phyloP scores from a whole-genome alignment of 1,139 yeast species.

The Trichomonascaceae sp. region DNA sequence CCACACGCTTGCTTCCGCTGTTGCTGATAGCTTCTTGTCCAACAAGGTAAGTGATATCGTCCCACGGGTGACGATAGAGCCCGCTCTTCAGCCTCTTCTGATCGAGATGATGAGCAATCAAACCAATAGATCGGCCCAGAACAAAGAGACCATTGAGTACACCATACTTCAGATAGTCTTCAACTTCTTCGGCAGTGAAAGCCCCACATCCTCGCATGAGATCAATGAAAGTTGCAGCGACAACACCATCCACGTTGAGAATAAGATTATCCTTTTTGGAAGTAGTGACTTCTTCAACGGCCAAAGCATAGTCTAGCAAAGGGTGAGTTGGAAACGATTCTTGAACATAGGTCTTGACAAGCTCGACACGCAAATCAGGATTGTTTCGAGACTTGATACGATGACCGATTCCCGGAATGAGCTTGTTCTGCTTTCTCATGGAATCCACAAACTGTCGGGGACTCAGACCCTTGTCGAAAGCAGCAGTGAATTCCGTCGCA shows the following conservation, averaged over 20 bases:
- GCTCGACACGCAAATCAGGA: conserved; percentile 45
- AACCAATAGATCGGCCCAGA: conserved; percentile 42
- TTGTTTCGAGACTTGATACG: conserved; percentile 43
- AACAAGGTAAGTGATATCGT: conserved; percentile 40
- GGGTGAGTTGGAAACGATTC: conserved; percentile 41
- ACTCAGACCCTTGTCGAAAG: conserved; percentile 40
- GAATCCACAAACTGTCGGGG: conserved; percentile 43
- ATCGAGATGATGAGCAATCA: conserved; percentile 43
- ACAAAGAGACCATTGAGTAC: conserved; percentile 44
- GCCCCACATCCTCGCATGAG: conserved; percentile 41
- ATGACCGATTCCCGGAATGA: conserved; percentile 45
- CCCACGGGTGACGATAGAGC: conserved; percentile 45
- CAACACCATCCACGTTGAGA: conserved; percentile 42
- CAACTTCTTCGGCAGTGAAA: conserved; percentile 40
- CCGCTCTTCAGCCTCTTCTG: conserved; percentile 45
- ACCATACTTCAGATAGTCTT: conserved; percentile 41
- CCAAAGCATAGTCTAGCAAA: conserved; percentile 42
- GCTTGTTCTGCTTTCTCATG: conserved; percentile 43
- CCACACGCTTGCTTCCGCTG: conserved; percentile 30
- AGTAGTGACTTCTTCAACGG: conserved; percentile 44
- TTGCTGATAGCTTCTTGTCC: conserved; percentile 32
- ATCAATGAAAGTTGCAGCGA: conserved; percentile 42
- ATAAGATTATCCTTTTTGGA: conserved; percentile 44
- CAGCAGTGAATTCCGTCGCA: conserved; percentile 40
- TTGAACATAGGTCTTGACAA: conserved; percentile 42